Conservation (phyloP, 1,139 yeast genomes). For the Taphrina wiesneri region DNA sequence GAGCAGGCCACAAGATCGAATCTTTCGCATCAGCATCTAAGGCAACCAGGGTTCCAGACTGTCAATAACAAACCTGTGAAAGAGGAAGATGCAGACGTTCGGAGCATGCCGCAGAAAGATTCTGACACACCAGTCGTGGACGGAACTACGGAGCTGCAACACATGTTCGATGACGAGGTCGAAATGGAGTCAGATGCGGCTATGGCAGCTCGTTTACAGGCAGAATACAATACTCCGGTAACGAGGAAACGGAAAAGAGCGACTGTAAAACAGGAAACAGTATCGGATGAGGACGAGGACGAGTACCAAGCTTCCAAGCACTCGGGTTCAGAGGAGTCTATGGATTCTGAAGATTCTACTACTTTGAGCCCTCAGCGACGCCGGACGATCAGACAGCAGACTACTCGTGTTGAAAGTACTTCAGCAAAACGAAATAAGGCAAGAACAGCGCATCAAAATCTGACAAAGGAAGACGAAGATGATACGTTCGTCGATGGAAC, state of each 20-base stretch:
- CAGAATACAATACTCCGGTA: background rate
- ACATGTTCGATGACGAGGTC: constrained; percentile 16
- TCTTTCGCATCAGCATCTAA: constrained; percentile 50
- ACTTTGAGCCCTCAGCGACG: background rate
- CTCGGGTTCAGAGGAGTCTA: background rate
- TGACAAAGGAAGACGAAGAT: background rate
- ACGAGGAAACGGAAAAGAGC: constrained; percentile 22
- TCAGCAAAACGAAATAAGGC: background rate
- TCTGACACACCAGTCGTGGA: background rate
- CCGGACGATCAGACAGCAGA: background rate
- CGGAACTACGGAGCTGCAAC: background rate
- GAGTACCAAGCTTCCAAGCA: background rate
- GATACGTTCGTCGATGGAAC: background rate
- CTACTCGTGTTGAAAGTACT: background rate
- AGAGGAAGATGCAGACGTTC: constrained; percentile 9
- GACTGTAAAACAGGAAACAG: background rate
- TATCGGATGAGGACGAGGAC: constrained; percentile 2
- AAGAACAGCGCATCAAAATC: background rate
- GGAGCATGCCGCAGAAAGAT: constrained; percentile 37
- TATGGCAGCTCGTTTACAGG: constrained; percentile 31
- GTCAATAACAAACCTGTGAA: background rate
- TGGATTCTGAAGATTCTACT: background rate
- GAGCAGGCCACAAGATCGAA: background rate
- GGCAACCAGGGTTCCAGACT: constrained; percentile 49
- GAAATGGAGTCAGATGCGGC: constrained; percentile 15